phyloP scores from a whole-genome alignment of 1,284 basidiomycete genomes.

The Leucocoprinus gongylophorus region DNA sequence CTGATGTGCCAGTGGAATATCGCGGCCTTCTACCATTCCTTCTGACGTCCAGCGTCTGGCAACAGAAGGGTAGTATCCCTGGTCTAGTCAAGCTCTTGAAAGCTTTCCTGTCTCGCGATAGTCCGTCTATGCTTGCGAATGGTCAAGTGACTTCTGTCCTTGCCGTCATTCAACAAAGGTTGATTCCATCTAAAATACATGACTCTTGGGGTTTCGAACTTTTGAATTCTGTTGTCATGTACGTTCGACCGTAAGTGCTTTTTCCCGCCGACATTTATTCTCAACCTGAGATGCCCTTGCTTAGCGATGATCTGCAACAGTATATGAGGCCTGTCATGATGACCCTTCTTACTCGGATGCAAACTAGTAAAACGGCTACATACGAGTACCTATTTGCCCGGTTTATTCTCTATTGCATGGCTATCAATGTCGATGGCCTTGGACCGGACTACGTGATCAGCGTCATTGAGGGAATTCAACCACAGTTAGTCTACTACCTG shows the following conservation, averaged over 20 bases:
- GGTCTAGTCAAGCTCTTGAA: constrained; percentile 87
- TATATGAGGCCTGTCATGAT: constrained; percentile 79
- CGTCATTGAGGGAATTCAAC: constrained; percentile 79
- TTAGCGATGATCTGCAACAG: constrained; percentile 58
- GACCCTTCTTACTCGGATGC: constrained; percentile 80
- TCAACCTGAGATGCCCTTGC: constrained; percentile 1
- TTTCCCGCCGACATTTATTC: not conserved
- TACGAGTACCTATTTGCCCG: constrained; percentile 81
- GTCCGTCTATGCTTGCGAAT: constrained; percentile 58
- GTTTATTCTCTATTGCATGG: constrained; percentile 73
- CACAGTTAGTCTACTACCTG: constrained; percentile 44
- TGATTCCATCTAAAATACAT: constrained; percentile 85
- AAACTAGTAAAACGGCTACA: constrained; percentile 85
- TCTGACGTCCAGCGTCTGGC: constrained; percentile 85
- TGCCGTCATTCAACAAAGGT: constrained; percentile 85
- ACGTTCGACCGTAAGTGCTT: constrained; percentile 64
- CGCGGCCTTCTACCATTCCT: constrained; percentile 76
- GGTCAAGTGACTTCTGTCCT: constrained; percentile 78
- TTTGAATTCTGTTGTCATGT: constrained; percentile 69
- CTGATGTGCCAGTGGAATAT: constrained; percentile 71
- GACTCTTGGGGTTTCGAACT: constrained; percentile 92
- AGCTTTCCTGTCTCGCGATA: constrained; percentile 77
- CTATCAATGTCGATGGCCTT: constrained; percentile 67
- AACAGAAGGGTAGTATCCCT: constrained; percentile 93
- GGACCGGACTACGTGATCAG: constrained; percentile 74